These are phyloP conservation scores for Xylaria sp. DNA, from an alignment of 2,329 filamentous ascomycete genomes.

Conservation along the genomic window DNA sequence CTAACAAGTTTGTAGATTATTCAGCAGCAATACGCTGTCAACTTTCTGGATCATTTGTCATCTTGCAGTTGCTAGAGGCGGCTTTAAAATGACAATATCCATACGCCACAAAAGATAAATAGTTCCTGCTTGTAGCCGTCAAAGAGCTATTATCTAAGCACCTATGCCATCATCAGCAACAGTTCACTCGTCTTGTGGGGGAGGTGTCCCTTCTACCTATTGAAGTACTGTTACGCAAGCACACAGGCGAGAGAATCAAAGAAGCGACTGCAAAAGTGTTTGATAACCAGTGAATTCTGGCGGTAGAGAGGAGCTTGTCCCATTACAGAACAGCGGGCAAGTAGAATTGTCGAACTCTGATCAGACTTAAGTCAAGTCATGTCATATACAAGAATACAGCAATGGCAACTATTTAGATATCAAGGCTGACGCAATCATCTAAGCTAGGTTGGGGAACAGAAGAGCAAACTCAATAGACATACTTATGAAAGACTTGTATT, in stretches of 20 bases:
- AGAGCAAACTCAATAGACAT: constrained; percentile 3
- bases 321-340: neutral
- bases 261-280: neutral
- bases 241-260: neutral
- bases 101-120: neutral
- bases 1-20: constrained; percentile 2
- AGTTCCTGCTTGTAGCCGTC: neutral
- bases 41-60: neutral
- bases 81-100: neutral
- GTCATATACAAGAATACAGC: neutral
- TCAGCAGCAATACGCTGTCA: neutral
- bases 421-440: neutral
- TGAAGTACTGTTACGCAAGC: neutral
- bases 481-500: neutral
- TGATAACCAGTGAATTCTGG: neutral
- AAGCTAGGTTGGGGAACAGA: neutral
- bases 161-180: neutral
- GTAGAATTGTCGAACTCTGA: neutral
- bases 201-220: neutral
- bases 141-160: neutral
- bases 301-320: neutral
- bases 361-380: neutral
- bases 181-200: neutral
- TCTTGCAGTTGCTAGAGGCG: neutral
- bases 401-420: neutral